Conservation (phyloP, 2,329 filamentous ascomycete genomes). For the Calycina herbarum region DNA sequence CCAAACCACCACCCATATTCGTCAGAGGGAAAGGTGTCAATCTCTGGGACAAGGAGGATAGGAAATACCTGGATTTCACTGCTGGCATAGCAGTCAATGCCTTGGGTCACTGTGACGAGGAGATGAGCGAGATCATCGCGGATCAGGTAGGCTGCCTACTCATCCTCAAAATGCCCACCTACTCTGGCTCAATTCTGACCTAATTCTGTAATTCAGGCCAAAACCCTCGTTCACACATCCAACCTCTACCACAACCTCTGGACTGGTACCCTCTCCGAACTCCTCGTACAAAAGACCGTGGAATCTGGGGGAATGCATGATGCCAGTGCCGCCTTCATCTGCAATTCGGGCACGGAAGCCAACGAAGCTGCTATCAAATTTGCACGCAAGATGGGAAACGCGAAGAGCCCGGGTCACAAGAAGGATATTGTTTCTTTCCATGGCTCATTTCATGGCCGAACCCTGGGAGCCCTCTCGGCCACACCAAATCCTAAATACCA, state of each 20-base stretch:
- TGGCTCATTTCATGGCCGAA: slow-evolving; percentile 92
- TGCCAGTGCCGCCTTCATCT: slow-evolving; percentile 81
- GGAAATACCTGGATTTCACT: slow-evolving; percentile 91
- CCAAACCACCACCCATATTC: slow-evolving; percentile 86
- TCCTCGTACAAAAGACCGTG: slow-evolving; percentile 78
- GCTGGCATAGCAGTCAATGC: slow-evolving; percentile 94
- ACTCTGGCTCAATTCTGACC: slow-evolving; percentile 8
- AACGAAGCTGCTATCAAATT: slow-evolving; percentile 99
- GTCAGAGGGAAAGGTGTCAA: slow-evolving; percentile 83
- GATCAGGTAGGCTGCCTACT: slow-evolving; percentile 61
- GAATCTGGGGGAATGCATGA: slow-evolving; percentile 80
- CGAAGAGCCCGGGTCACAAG: slow-evolving; percentile 71
- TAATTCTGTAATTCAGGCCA: slow-evolving; percentile 46
- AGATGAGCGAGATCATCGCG: slow-evolving; percentile 71
- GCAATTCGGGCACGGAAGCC: slow-evolving; percentile 94
- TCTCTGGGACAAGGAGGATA: slow-evolving; percentile 86
- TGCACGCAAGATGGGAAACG: slow-evolving; percentile 84
- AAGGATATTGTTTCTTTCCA: slow-evolving; percentile 86
- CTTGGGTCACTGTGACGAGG: slow-evolving; percentile 85
- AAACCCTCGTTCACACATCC: slow-evolving; percentile 84
- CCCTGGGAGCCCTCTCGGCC: slow-evolving; percentile 92
- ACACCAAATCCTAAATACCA: slow-evolving; percentile 99
- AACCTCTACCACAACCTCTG: slow-evolving; percentile 98
- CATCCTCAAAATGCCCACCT: background rate
- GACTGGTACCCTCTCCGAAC: slow-evolving; percentile 85